Percentiles rank a stretch among this genome's conserved stretches.
phyloP scores from a whole-genome alignment of 441 rosid genomes.

The Breynia disticha region DNA sequence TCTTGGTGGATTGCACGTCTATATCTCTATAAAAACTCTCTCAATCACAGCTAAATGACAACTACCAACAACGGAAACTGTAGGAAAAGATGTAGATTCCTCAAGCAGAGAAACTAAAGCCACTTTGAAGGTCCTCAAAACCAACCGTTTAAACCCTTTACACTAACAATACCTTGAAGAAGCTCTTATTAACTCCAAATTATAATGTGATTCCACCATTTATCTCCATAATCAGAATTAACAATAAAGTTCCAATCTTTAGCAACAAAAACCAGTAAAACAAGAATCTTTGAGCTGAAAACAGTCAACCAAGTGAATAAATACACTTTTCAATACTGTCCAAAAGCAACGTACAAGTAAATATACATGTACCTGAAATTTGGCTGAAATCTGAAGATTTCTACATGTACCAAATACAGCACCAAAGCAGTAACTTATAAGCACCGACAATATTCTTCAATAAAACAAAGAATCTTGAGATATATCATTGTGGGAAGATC shows the following conservation, averaged over 20 bases:
- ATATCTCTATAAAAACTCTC: not conserved
- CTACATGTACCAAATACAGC: too few species aligned
- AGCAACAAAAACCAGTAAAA: not conserved
- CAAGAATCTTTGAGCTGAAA: not conserved
- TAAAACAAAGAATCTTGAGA: too few species aligned
- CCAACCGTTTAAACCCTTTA: slow-evolving; percentile 25
- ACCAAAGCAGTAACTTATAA: too few species aligned
- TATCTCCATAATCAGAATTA: not conserved
- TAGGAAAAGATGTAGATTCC: slow-evolving; percentile 11
- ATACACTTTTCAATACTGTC: not conserved
- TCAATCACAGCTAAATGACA: not conserved
- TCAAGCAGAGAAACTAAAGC: slow-evolving; percentile 16
- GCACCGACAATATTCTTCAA: too few species aligned
- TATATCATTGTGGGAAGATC: too few species aligned
- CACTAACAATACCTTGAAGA: slow-evolving; percentile 21
- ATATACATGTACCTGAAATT: too few species aligned
- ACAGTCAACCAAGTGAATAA: not conserved
- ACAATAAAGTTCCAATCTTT: not conserved
- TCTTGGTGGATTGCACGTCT: slow-evolving; percentile 15
- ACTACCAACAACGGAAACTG: slow-evolving; percentile 18
- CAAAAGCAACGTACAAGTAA: too few species aligned
- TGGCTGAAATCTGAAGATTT: too few species aligned
- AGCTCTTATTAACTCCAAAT: slow-evolving; percentile 15
- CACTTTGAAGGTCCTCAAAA: slow-evolving; percentile 30
- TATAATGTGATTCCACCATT: too few species aligned